These are phyloP conservation scores for Paxillus ammoniavirescens DNA, from an alignment of 768 basidiomycete species.

Conservation along the genomic window DNA sequence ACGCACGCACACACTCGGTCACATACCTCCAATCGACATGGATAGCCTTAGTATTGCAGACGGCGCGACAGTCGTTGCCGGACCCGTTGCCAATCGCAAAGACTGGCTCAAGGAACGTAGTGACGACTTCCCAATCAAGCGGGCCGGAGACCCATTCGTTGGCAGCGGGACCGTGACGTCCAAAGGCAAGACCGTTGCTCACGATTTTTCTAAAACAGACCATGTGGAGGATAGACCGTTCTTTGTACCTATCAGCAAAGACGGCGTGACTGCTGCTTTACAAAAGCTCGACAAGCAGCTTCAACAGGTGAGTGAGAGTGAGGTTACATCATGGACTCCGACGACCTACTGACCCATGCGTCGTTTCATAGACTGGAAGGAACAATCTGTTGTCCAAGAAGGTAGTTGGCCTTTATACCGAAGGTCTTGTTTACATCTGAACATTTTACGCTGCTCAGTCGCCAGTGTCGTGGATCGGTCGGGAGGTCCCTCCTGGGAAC, in stretches of 20 bases:
- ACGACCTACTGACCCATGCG: constrained; percentile 4
- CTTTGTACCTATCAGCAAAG: constrained; percentile 65
- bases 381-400: constrained; percentile 63
- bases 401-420: constrained; percentile 23
- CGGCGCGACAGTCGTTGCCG: constrained; percentile 45
- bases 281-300: constrained; percentile 69
- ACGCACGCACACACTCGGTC: not conserved
- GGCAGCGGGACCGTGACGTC: constrained; percentile 7
- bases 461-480: constrained; percentile 69
- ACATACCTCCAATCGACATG: constrained; percentile 10
- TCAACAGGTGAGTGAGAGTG: constrained; percentile 38
- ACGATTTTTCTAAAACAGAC: constrained; percentile 48
- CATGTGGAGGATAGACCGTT: constrained; percentile 64
- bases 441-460: constrained; percentile 25
- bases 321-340: not conserved
- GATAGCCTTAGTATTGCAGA: constrained; percentile 41
- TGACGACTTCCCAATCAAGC: constrained; percentile 22
- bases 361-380: constrained; percentile 49
- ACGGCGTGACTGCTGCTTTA: constrained; percentile 67
- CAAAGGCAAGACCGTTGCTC: constrained; percentile 16
- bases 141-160: constrained; percentile 2
- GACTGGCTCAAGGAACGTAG: constrained; percentile 19
- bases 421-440: not conserved
- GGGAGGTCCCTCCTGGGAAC: constrained; percentile 67
- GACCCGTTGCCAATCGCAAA: constrained; percentile 27